A percentile compares a stretch with the other conserved stretches of the same genome.
Conservation (phyloP, 805 yeast genomes). For the Dipodascopsis tothii region DNA sequence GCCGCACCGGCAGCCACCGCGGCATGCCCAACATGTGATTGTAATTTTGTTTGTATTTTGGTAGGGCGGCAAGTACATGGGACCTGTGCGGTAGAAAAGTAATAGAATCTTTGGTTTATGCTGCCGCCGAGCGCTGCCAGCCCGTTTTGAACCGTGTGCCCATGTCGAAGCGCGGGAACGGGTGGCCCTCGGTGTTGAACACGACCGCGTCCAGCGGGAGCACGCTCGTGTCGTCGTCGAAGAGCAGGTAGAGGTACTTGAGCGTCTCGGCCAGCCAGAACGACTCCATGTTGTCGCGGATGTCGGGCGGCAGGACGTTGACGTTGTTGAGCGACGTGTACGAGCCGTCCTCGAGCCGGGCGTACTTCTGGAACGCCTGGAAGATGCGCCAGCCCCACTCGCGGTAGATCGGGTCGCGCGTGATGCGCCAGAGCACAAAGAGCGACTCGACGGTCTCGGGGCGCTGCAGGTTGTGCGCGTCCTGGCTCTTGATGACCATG, state of each 20-base stretch:
- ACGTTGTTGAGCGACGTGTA: conserved; percentile 66
- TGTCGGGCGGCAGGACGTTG: conserved; percentile 43
- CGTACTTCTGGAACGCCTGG: conserved; percentile 54
- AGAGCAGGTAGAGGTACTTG: conserved; percentile 72
- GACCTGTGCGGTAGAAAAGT: too few relatives aligned
- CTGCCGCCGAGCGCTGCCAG: conserved; percentile 11
- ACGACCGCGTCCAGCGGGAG: conserved; percentile 63
- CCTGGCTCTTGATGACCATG: conserved; percentile 60
- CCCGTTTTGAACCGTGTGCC: conserved; percentile 18
- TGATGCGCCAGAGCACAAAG: conserved; percentile 68
- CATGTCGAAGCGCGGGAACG: conserved; percentile 50
- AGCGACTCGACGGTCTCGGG: conserved; percentile 91
- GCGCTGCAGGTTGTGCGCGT: conserved; percentile 78
- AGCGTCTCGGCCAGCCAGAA: conserved; percentile 93
- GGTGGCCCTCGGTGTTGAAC: conserved; percentile 91
- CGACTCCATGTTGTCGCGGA: conserved; percentile 73
- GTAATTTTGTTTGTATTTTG: too few relatives aligned
- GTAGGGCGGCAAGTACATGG: too few relatives aligned
- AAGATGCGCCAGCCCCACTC: conserved; percentile 87
- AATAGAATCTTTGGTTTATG: too few relatives aligned
- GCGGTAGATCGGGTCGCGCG: conserved; percentile 73
- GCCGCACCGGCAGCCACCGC: too few relatives aligned
- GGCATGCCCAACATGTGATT: too few relatives aligned
- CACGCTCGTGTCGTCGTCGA: conserved; percentile 58
- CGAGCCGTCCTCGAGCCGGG: conserved; percentile 39